A percentile compares a stretch with the other conserved stretches of the same genome.
Conservation (phyloP, 345 rosid species). For the Kernera saxatilis region DNA sequence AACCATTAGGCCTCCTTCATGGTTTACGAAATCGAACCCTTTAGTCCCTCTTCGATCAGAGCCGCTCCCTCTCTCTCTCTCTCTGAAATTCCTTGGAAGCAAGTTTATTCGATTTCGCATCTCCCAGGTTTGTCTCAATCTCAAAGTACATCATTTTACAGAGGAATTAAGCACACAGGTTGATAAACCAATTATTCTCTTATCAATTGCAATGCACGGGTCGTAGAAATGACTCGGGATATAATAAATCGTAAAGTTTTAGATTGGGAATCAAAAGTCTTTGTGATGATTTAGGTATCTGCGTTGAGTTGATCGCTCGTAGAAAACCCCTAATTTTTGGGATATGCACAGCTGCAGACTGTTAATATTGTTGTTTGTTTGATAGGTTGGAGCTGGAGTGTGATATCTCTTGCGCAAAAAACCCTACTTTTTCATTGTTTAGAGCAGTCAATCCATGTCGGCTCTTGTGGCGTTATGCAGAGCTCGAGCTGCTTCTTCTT, state of each 20-base stretch:
- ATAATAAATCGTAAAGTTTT: not conserved
- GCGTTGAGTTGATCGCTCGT: not conserved
- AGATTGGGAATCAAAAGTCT: not conserved
- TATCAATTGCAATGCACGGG: not conserved
- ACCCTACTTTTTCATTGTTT: not conserved
- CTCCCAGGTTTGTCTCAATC: constrained; percentile 13
- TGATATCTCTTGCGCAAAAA: not conserved
- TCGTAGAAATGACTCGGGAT: not conserved
- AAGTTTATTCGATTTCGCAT: not conserved
- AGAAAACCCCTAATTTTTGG: not conserved
- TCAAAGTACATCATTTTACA: not conserved
- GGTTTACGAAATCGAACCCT: not conserved
- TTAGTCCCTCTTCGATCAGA: not conserved
- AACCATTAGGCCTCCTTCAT: not conserved
- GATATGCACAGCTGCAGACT: not conserved
- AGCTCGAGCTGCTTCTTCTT: constrained; percentile 27
- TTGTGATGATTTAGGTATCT: not conserved
- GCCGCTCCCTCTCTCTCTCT: not conserved
- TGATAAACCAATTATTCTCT: not conserved
- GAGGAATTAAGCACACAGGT: not conserved
- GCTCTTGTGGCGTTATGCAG: constrained; percentile 30
- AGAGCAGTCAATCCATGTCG: constrained; percentile 8
- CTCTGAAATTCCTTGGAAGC: not conserved
- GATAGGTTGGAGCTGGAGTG: constrained; percentile 10
- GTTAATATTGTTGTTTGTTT: not conserved